Base-by-base conservation (phyloP, 768 basidiomycete genomes). In the Hydnum rufescens region DNA sequence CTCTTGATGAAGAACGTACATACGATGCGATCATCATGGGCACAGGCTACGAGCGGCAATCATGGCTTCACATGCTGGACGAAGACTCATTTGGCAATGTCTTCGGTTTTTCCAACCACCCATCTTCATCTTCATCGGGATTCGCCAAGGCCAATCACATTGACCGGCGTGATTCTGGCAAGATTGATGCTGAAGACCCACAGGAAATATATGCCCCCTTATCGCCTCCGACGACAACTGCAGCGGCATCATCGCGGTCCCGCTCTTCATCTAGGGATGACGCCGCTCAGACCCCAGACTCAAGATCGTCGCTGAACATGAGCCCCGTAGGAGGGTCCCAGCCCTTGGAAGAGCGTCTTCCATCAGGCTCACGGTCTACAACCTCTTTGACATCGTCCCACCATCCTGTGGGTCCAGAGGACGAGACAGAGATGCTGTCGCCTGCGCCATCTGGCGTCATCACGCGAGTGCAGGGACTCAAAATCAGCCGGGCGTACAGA, bases 21-120 rank as follows among this genome's bases (percentile, higher is more conserved):
- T 76, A 75, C 60, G 71, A 75, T 58, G 65, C 61, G 26, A 60
- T 76, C 58, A 60, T 76, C 50, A 74, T 70, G 59, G 74, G 72
- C 2, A 75, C 74, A 6, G 74, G 74, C 8, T 76, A 75, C 58
- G 68, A 73, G 53, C 67, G 73, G 26, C 63, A 66, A n/a, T 62
- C 64, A 0, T 75, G 73, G 73, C 56, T 70, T 22, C 13, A 39
- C 44, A 13, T 39, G 36, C 36, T 39, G 13, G 36, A 39, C 36
- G 13, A 1, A 13, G 22, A 39, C 13, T 13, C 13, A 13, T 39
- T 39, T 39, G 36, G 36, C 13, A 13, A 39, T 39, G 36, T 39
- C 13, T 39, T 39, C 36, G 36, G 36, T 13, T 39, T 39, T 13
- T 13, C 36, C 13, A 39, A 39, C 36, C 36, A 13, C 13, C 13